These are phyloP conservation scores for Sporisorium sorghi DNA, from an alignment of 1,284 basidiomycete species.

Conservation along the genomic window DNA sequence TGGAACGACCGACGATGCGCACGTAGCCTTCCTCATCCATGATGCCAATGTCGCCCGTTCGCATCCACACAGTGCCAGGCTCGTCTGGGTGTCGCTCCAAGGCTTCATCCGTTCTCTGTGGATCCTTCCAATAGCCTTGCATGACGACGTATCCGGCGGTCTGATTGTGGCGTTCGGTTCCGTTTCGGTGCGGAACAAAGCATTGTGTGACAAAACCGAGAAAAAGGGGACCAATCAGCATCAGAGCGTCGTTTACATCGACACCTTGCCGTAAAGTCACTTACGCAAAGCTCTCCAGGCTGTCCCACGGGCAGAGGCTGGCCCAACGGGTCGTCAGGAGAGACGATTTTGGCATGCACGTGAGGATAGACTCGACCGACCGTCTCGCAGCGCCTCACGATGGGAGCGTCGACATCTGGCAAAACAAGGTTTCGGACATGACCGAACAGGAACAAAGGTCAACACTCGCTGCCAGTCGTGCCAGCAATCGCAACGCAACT, in stretches of 20 bases:
- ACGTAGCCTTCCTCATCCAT: conserved; percentile 86
- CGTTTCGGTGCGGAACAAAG: conserved; percentile 11
- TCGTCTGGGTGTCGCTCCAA: conserved; percentile 73
- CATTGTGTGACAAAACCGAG: not conserved
- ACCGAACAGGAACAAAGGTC: not conserved
- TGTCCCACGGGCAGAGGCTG: conserved; percentile 59
- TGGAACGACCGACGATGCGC: conserved; percentile 76
- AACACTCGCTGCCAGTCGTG: not conserved
- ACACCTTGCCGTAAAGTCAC: conserved; percentile 1
- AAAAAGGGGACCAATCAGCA: conserved; percentile 6
- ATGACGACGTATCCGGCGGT: conserved; percentile 82
- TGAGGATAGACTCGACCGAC: conserved; percentile 82
- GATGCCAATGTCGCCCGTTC: conserved; percentile 84
- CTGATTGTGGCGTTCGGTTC: conserved; percentile 21
- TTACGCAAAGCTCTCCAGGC: conserved; percentile 78
- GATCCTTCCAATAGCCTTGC: conserved; percentile 84
- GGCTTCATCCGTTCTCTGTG: conserved; percentile 76
- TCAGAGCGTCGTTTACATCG: not conserved
- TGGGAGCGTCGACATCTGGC: conserved; percentile 72
- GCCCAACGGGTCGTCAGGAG: conserved; percentile 72
- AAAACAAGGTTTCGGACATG: not conserved
- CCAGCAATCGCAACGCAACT: too few relatives aligned
- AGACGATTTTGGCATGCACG: conserved; percentile 80
- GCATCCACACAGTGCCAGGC: conserved; percentile 79
- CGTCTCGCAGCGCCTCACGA: conserved; percentile 81